Evolutionary conservation across 345 rosid species (phyloP).

Genomic region (Moricandia arvensis): DNA sequence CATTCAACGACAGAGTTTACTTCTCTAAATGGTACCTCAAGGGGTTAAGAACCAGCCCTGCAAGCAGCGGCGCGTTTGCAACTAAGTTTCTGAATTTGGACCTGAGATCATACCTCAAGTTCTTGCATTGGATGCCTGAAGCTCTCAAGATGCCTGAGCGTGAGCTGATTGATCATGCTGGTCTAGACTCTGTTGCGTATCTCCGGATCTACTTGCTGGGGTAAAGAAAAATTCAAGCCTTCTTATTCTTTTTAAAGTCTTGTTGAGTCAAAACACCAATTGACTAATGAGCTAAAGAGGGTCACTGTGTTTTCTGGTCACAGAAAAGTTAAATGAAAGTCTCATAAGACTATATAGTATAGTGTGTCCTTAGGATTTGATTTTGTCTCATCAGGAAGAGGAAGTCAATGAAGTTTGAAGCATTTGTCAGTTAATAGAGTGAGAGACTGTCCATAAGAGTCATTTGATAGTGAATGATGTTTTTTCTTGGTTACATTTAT

Average conservation of each 20-base stretch:
- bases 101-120: conserved; percentile 58
- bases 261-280: background rate
- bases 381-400: too few species aligned
- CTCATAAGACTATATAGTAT: too few species aligned
- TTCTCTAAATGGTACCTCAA: conserved; percentile 96
- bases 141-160: conserved; percentile 94
- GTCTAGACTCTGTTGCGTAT: conserved; percentile 91
- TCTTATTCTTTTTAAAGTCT: background rate
- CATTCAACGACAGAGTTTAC: conserved; percentile 92
- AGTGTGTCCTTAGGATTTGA: too few species aligned
- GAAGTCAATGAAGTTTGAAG: too few species aligned
- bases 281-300: background rate
- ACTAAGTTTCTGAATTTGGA: conserved; percentile 72
- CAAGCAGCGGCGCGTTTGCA: conserved; percentile 50
- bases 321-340: too few species aligned
- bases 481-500: background rate
- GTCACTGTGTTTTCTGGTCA: too few species aligned
- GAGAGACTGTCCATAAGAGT: background rate
- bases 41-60: conserved; percentile 73
- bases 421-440: too few species aligned
- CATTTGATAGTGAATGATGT: background rate
- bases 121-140: conserved; percentile 91
- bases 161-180: conserved; percentile 96
- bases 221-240: conserved; percentile 32
- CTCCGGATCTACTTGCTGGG: conserved; percentile 92